Evolutionary conservation across 176 grass and related monocot genomes (phyloP), one percentile per base, ranked within the genome.

Genomic region (Tillandsia fasciculata): DNA sequence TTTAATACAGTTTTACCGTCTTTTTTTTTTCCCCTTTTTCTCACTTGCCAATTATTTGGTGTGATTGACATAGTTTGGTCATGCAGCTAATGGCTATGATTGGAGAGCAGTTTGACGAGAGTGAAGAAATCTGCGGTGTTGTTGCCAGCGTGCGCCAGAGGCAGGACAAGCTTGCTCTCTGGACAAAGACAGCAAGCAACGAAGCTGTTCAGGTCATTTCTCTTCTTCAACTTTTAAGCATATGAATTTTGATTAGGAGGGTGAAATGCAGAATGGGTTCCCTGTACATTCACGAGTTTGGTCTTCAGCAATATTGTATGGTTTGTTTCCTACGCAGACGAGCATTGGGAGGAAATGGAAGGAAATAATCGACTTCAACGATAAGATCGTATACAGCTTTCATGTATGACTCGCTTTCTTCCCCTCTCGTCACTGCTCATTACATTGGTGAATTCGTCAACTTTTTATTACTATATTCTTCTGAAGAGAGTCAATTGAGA

Each of bases 291-390:
- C 9, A 22, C 14, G 12, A 59, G n/a, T 59, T 59, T 59, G 52
- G 52, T 59, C 8, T 52, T 51, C 10, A 27, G 51, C 64, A 69
- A 69, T 8, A 64, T 78, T 61, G 5, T 3, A 52, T 52, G 3
- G 64, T 68, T 56, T 33, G 12, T 76, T 68, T 67, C 5, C 70
- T 66, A n/a, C 79, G 8, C 82, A 99, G 94, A 91, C 79, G 11
- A 92, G 88, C 72, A 90, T 99, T 86, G 94, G 94, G 22, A 93
- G 84, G 80, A 99, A 99, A 90, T 99, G 94, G 94, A 99, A 99
- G 80, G 94, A 99, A 65, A 72, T 99, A 14, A 64, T 99, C 15
- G 84, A 99, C 77, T 90, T 49, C 75, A 88, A 90, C 78, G 90
- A 99, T 65, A 99, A 99, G 80, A 90, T 99, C 72, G 72, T 78